phyloP scores from a whole-genome alignment of 176 grass and related monocot species.

The Triticum turgidum region DNA sequence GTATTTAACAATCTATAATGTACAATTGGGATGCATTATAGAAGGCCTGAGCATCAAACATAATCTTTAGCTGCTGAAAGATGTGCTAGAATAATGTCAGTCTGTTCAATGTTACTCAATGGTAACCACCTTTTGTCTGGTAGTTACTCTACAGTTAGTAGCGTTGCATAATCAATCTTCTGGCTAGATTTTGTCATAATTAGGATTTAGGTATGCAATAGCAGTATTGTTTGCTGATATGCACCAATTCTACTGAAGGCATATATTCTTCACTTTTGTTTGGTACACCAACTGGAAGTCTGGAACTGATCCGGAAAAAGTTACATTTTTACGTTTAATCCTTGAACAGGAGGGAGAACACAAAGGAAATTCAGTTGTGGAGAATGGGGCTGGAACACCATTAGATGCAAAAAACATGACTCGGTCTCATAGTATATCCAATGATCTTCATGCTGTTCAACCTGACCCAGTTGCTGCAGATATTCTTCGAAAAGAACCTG shows the following conservation, averaged over 20 bases:
- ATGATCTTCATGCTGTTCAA: conserved; percentile 86
- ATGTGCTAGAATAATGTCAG: conserved; percentile 13
- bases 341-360: conserved; percentile 50
- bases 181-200: not conserved
- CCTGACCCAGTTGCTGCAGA: conserved; percentile 92
- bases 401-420: conserved; percentile 68
- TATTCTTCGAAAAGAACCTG: conserved; percentile 97
- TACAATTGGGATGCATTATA: conserved; percentile 4
- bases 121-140: not conserved
- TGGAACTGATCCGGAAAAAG: conserved; percentile 3
- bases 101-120: not conserved
- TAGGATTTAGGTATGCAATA: not conserved
- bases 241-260: conserved; percentile 19
- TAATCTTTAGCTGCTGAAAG: conserved; percentile 22
- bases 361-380: conserved; percentile 53
- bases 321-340: not conserved
- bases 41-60: not conserved
- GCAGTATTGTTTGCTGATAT: conserved; percentile 16
- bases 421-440: conserved; percentile 81
- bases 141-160: not conserved
- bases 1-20: not conserved
- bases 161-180: not conserved
- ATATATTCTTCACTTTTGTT: conserved; percentile 11
- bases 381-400: conserved; percentile 60
- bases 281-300: not conserved